Evolutionary conservation across 768 basidiomycete genomes (phyloP).

Genomic region (Rhodotorula diobovata): DNA sequence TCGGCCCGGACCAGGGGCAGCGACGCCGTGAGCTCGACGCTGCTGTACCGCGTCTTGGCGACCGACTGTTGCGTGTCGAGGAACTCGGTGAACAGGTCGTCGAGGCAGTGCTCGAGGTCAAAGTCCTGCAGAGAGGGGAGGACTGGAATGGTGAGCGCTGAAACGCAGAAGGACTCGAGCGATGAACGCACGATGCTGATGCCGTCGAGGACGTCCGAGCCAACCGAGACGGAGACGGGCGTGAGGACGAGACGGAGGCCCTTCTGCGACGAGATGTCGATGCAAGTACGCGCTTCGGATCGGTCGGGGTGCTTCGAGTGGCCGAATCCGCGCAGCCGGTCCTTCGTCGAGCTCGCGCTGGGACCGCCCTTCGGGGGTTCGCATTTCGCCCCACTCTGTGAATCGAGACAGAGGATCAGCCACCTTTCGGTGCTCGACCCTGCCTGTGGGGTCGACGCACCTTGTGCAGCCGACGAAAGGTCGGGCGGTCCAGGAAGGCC

Average conservation of each 20-base stretch:
- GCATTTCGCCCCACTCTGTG: neutral
- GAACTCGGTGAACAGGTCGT: slow-evolving; percentile 19
- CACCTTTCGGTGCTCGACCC: neutral
- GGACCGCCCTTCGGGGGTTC: too few species aligned
- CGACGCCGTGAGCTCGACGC: neutral
- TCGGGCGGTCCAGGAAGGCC: slow-evolving; percentile 12
- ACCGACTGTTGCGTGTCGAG: neutral
- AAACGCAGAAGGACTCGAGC: neutral
- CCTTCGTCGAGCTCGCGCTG: neutral
- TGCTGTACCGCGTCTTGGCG: neutral
- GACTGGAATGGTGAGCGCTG: neutral
- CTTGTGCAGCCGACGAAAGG: neutral
- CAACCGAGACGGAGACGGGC: slow-evolving; percentile 21
- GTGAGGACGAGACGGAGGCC: slow-evolving; percentile 22
- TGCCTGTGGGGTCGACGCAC: neutral
- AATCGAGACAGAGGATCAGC: too few species aligned
- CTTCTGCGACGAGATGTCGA: slow-evolving; percentile 4
- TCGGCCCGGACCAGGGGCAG: slow-evolving; percentile 12
- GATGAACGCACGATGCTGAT: neutral
- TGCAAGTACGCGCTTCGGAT: neutral
- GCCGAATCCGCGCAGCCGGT: neutral
- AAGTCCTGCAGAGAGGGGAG: neutral
- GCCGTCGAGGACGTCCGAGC: slow-evolving; percentile 13
- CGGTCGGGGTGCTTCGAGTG: neutral
- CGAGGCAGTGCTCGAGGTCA: slow-evolving; percentile 30